Conservation (phyloP, 2,329 filamentous ascomycete genomes). For the Penicillium sp. region DNA sequence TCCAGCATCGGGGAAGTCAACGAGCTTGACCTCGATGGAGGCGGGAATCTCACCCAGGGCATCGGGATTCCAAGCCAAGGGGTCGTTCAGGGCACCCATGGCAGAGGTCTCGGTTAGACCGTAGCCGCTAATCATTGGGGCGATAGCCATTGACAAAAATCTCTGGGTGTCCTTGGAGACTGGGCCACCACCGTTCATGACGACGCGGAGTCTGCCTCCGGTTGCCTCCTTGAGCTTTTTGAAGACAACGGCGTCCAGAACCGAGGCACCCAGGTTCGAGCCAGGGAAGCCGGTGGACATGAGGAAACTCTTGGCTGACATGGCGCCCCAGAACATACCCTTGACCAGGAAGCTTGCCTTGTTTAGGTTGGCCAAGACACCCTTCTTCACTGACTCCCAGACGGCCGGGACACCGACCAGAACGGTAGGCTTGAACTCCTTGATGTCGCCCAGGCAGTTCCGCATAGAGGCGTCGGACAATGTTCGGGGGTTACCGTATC, state of each 20-base stretch:
- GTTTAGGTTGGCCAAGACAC: constrained; percentile 71
- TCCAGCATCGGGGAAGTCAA: constrained; percentile 79
- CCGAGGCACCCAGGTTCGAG: constrained; percentile 45
- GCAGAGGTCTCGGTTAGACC: constrained; percentile 88
- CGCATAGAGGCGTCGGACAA: constrained; percentile 76
- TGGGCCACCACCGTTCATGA: constrained; percentile 88
- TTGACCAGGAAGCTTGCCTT: constrained; percentile 59
- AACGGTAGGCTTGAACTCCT: constrained; percentile 78
- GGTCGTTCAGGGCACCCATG: constrained; percentile 52
- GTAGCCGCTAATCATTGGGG: constrained; percentile 90
- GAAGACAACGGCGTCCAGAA: constrained; percentile 80
- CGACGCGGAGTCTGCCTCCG: constrained; percentile 76
- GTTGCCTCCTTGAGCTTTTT: constrained; percentile 84
- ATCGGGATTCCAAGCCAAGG: constrained; percentile 69
- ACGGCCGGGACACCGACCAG: constrained; percentile 91
- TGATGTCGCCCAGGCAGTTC: constrained; percentile 88
- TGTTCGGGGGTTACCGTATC: constrained; percentile 84
- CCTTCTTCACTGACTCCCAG: constrained; percentile 96
- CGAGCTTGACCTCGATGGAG: constrained; percentile 78
- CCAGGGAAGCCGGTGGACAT: constrained; percentile 46
- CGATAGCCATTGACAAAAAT: constrained; percentile 85
- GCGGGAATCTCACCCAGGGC: constrained; percentile 71
- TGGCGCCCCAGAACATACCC: constrained; percentile 67
- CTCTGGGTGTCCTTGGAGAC: constrained; percentile 78
- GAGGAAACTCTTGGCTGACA: constrained; percentile 54